Conservation (phyloP, 306 rosid species). For the Cicer yamashitae region DNA sequence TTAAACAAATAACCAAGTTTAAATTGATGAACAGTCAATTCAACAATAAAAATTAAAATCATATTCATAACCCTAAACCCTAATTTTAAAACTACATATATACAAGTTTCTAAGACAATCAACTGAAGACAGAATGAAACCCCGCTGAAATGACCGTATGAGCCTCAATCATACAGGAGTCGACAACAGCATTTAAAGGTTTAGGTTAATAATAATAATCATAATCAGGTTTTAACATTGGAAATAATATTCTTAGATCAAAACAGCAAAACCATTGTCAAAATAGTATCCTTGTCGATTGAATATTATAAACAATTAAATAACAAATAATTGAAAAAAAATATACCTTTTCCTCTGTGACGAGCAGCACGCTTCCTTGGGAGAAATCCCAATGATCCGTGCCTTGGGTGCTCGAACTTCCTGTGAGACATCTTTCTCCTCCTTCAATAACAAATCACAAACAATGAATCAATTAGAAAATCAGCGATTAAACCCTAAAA, state of each 20-base stretch:
- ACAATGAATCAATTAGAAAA: background rate
- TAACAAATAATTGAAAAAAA: background rate
- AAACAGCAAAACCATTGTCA: background rate
- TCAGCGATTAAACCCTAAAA: background rate
- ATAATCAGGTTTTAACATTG: background rate
- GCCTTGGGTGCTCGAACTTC: constrained; percentile 93
- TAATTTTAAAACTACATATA: background rate
- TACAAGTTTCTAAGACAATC: no score
- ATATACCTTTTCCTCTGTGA: constrained; percentile 78
- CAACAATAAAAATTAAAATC: background rate
- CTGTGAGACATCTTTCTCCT: constrained; percentile 77
- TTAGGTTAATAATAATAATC: background rate
- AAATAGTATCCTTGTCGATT: background rate
- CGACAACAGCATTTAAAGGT: background rate
- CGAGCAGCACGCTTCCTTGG: constrained; percentile 88
- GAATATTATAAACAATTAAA: background rate
- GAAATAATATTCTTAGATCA: background rate
- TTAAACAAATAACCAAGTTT: background rate
- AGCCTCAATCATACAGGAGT: background rate
- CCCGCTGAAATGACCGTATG: background rate
- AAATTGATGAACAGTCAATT: background rate
- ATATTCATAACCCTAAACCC: no score
- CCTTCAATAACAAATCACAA: constrained; percentile 12
- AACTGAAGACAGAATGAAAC: background rate
- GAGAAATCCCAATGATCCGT: constrained; percentile 86